phyloP scores from a whole-genome alignment of 2,329 filamentous ascomycete species.

The Neonectria coccinea region DNA sequence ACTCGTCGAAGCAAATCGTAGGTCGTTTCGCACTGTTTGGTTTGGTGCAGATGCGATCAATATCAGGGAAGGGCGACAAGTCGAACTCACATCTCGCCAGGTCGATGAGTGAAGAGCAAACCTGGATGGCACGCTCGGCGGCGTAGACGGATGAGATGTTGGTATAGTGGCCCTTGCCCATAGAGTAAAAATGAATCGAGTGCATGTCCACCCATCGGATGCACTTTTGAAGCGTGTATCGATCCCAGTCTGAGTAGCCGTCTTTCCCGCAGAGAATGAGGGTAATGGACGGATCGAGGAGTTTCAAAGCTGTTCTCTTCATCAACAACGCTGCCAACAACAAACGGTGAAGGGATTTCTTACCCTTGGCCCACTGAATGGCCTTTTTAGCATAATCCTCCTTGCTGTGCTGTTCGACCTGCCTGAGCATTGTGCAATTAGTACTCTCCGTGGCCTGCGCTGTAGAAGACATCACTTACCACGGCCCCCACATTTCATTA shows the following conservation, averaged over 20 bases:
- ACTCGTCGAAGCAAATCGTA: slow-evolving; percentile 84
- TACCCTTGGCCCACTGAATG: slow-evolving; percentile 71
- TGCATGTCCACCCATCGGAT: slow-evolving; percentile 68
- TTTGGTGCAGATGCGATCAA: slow-evolving; percentile 75
- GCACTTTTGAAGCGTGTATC: slow-evolving; percentile 55
- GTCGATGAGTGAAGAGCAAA: slow-evolving; percentile 75
- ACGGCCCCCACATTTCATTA: slow-evolving; percentile 76
- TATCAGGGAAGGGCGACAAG: slow-evolving; percentile 28
- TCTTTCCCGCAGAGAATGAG: slow-evolving; percentile 79
- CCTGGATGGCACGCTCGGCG: slow-evolving; percentile 79
- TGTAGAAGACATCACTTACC: slow-evolving; percentile 32
- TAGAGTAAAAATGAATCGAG: slow-evolving; percentile 66
- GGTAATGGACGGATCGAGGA: slow-evolving; percentile 73
- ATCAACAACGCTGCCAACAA: background rate
- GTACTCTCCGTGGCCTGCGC: background rate
- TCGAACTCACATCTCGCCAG: slow-evolving; percentile 42
- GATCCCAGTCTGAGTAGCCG: slow-evolving; percentile 78
- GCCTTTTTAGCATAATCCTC: slow-evolving; percentile 76
- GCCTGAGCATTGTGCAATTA: slow-evolving; percentile 46
- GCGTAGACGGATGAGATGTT: slow-evolving; percentile 77
- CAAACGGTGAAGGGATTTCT: background rate
- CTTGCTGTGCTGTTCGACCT: slow-evolving; percentile 74
- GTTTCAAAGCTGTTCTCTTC: slow-evolving; percentile 61
- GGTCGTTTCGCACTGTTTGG: slow-evolving; percentile 64
- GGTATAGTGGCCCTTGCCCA: slow-evolving; percentile 80